These are phyloP conservation scores for Mycotypha africana DNA, from an alignment of 371 early-diverging fungal genomes.

Conservation along the genomic window DNA sequence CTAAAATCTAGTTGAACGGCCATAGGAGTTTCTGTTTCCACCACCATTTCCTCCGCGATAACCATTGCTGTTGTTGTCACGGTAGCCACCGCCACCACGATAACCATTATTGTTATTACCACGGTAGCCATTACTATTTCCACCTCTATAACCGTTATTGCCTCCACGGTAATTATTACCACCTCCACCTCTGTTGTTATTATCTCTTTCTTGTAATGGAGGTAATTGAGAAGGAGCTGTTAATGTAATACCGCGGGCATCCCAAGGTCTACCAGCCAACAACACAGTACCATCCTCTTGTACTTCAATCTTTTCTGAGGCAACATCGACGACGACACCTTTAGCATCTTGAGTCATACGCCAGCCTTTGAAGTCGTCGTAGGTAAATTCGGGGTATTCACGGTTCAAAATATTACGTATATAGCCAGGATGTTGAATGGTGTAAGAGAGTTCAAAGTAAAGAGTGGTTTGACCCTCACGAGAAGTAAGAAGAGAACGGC, in stretches of 20 bases:
- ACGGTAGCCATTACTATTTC: conserved; percentile 9
- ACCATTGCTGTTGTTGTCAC: not conserved
- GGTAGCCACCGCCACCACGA: not conserved
- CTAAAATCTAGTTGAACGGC: no score
- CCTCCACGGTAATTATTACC: conserved; percentile 12
- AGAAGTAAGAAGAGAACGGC: conserved; percentile 78
- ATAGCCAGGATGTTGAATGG: conserved; percentile 75
- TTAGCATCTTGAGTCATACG: conserved; percentile 75
- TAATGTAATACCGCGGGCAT: conserved; percentile 56
- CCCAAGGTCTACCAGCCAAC: conserved; percentile 59
- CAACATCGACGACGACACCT: conserved; percentile 83
- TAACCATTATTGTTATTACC: not conserved
- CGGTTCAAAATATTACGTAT: conserved; percentile 72
- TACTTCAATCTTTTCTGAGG: conserved; percentile 59
- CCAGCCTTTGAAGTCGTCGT: conserved; percentile 68
- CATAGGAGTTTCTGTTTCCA: not conserved
- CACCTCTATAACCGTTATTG: conserved; percentile 13
- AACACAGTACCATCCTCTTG: conserved; percentile 31
- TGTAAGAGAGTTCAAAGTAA: conserved; percentile 51
- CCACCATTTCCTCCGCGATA: not conserved
- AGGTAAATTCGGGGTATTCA: conserved; percentile 60
- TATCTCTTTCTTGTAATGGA: conserved; percentile 67
- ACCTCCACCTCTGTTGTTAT: conserved; percentile 21
- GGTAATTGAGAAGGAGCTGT: conserved; percentile 70
- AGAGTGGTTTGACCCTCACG: conserved; percentile 78